phyloP scores from a whole-genome alignment of 164 flowering plant species.

The Piper betle region DNA sequence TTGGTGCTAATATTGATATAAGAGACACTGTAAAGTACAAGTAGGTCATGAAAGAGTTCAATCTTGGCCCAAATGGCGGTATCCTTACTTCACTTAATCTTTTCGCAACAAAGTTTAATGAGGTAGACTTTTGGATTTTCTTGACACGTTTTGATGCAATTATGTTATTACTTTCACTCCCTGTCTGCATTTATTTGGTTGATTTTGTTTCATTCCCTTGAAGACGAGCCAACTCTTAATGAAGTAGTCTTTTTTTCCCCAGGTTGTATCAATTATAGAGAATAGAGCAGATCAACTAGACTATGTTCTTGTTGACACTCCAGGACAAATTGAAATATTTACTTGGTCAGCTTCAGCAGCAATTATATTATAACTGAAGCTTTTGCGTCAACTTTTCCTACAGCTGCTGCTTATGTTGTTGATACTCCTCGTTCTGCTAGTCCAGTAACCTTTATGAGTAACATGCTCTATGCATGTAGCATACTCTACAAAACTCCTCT shows the following conservation, averaged over 20 bases:
- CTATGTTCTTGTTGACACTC: conserved; percentile 92
- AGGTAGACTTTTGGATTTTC: conserved; percentile 41
- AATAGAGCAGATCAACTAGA: conserved; percentile 92
- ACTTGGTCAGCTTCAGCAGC: conserved; percentile 99
- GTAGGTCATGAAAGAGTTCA: conserved; percentile 95
- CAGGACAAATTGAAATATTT: conserved; percentile 97
- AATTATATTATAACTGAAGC: conserved; percentile 91
- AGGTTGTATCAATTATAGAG: conserved; percentile 79
- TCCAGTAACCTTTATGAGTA: conserved; percentile 92
- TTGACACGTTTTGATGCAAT: neutral
- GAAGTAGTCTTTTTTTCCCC: conserved; percentile 8
- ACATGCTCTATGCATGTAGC: conserved; percentile 96
- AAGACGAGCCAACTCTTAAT: neutral
- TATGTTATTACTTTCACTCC: no score
- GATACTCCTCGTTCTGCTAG: conserved; percentile 84
- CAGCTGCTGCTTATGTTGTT: conserved; percentile 71
- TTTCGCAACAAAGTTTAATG: conserved; percentile 89
- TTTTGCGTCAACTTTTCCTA: conserved; percentile 95
- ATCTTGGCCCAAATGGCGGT: conserved; percentile 96
- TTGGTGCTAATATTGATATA: conserved; percentile 86
- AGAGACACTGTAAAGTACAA: conserved; percentile 84
- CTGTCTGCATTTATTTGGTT: neutral
- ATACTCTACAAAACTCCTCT: conserved; percentile 84
- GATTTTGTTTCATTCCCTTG: neutral
- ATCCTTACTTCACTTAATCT: conserved; percentile 84